phyloP scores from a whole-genome alignment of 345 rosid species.

The Eucalyptus polyanthemos region DNA sequence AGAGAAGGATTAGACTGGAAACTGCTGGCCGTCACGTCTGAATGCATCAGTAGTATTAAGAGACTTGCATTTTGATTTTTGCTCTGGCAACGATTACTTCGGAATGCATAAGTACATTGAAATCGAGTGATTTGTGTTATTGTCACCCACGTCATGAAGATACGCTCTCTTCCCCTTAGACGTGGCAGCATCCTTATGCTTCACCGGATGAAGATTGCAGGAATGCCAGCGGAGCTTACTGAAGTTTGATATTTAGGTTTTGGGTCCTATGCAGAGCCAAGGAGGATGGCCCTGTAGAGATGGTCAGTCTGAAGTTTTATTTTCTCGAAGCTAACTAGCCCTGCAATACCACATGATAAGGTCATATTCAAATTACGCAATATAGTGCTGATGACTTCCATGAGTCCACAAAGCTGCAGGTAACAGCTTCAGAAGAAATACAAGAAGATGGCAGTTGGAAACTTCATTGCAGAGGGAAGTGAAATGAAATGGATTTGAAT shows the following conservation, averaged over 20 bases:
- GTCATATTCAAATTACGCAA: background rate
- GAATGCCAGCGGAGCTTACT: background rate
- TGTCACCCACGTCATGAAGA: background rate
- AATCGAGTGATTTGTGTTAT: background rate
- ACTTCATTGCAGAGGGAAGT: background rate
- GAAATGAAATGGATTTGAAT: background rate
- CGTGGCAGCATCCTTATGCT: background rate
- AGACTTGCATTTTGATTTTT: background rate
- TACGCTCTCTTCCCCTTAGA: background rate
- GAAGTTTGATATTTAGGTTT: background rate
- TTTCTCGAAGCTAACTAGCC: background rate
- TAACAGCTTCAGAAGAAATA: background rate
- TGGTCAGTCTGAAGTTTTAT: background rate
- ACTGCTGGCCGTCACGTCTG: background rate
- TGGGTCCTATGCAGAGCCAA: background rate
- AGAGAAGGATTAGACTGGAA: background rate
- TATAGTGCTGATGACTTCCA: background rate
- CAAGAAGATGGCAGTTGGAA: background rate
- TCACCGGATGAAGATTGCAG: background rate
- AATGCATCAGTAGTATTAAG: background rate
- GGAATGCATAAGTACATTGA: background rate
- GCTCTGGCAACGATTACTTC: background rate
- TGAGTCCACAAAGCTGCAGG: background rate
- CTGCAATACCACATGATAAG: background rate
- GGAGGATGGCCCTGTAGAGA: background rate